Evolutionary conservation across 768 basidiomycete genomes (phyloP), one percentile per base, ranked within the genome.

Genomic region (Pleurotus sapidus): DNA sequence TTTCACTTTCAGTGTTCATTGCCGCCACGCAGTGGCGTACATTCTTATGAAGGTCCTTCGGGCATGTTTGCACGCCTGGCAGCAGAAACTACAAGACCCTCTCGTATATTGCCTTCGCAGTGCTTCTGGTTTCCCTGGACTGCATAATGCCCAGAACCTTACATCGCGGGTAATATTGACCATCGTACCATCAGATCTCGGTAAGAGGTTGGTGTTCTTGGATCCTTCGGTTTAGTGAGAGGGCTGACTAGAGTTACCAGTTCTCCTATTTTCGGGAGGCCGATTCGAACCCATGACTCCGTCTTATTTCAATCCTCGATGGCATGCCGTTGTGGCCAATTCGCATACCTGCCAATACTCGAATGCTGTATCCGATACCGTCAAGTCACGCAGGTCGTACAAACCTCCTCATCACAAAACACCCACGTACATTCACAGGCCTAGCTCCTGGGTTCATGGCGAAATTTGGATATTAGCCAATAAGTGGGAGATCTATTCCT

Each of bases 371-470:
- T 63, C 4, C 59, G 65, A 1, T 65, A 67, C 20, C 68, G 66
- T 4, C 23, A 59, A 49, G 43, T 51, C 3, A 53, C 62, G 11
- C 72, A 74, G 4, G 68, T 72, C 1, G 24, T 60, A 0, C 60
- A 62, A 40, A 67, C 73, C 0, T 34, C 30, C 11, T 3, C 9
- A 9, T 69, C 77, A 2, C 75, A 77, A 60, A 65, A 78, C 30
- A 67, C 73, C 0, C 80, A 74, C 63, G 76, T 80, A 59, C 74
- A 76, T 61, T 77, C 76, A 1, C 78, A 78, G 9, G 69, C 72
- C 1, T 80, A 78, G 79, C 68, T 76, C 7, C 73, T 77, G 58
- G 71, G 73, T 7, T 73, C 78, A 37, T 63, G 67, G 60, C 70
- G 72, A 45, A 62, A 42, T 0, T 62, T 66, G 1, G 74, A 76